Conservation (phyloP, 2,329 filamentous ascomycete genomes). For the Akanthomyces dipterigenus region DNA sequence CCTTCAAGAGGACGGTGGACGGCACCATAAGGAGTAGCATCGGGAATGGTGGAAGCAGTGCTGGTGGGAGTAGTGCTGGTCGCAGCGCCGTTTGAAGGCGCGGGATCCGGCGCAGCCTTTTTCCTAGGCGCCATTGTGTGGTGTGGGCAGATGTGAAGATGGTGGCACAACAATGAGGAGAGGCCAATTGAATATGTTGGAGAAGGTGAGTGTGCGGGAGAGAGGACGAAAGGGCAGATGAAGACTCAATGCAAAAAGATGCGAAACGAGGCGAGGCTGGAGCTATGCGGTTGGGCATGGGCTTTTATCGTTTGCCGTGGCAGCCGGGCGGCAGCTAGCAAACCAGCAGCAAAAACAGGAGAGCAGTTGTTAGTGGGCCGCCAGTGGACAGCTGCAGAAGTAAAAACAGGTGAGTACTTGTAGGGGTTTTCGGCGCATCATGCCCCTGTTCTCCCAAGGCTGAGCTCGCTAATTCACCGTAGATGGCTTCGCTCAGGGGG, state of each 20-base stretch:
- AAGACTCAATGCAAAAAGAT: background rate
- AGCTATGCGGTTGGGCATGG: background rate
- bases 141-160: too few relatives aligned
- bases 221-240: background rate
- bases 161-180: background rate
- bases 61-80: background rate
- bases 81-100: conserved; percentile 14
- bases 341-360: background rate
- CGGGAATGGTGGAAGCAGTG: background rate
- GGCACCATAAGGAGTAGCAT: conserved; percentile 9
- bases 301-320: background rate
- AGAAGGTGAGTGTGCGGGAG: too few relatives aligned
- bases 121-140: conserved; percentile 1
- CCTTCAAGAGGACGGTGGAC: conserved; percentile 35
- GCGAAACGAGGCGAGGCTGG: background rate
- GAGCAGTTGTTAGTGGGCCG: background rate
- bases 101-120: conserved; percentile 7
- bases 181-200: background rate
- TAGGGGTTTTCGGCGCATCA: background rate
- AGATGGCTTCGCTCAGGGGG: background rate
- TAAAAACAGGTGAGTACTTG: background rate
- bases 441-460: background rate
- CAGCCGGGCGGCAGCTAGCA: background rate
- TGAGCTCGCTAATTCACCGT: background rate
- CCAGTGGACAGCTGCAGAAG: background rate